A percentile compares a stretch with the other conserved stretches of the same genome.
Evolutionary conservation across 176 grass and related monocot species (phyloP).

Genomic region (Musa acuminata): DNA sequence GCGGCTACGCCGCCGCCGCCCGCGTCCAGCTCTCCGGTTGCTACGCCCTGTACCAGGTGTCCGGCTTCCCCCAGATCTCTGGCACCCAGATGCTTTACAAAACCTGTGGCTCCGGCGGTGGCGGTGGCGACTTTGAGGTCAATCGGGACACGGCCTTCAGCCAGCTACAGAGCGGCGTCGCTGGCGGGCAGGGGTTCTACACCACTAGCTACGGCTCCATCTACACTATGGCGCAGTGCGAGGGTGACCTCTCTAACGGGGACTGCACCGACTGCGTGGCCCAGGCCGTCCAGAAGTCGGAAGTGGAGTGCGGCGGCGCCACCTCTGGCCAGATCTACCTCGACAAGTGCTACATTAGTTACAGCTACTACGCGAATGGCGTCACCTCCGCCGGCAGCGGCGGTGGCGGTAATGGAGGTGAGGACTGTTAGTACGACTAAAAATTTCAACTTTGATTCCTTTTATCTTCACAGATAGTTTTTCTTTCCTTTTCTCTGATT

Average conservation of each 20-base stretch:
- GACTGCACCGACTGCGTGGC: conserved; percentile 73
- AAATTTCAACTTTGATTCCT: not conserved
- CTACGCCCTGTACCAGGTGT: conserved; percentile 68
- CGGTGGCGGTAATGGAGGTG: conserved; percentile 31
- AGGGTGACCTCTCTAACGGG: conserved; percentile 70
- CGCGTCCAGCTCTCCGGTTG: conserved; percentile 82
- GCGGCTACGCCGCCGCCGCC: conserved; percentile 56
- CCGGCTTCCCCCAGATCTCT: conserved; percentile 86
- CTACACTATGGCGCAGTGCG: conserved; percentile 92
- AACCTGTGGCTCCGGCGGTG: conserved; percentile 58
- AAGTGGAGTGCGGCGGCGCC: conserved; percentile 89
- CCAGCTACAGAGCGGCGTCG: conserved; percentile 49
- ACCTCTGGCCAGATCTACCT: conserved; percentile 85
- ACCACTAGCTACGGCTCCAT: conserved; percentile 71
- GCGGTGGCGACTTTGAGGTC: conserved; percentile 51
- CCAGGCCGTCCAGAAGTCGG: conserved; percentile 81
- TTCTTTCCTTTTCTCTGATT: too few relatives aligned
- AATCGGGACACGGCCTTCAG: conserved; percentile 67
- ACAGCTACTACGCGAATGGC: conserved; percentile 78
- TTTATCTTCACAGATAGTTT: not conserved
- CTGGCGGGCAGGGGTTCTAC: conserved; percentile 44
- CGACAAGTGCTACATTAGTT: conserved; percentile 99
- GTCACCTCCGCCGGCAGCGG: conserved; percentile 45
- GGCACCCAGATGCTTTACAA: conserved; percentile 91
- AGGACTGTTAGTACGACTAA: conserved; percentile 21